A percentile compares a stretch with the other conserved stretches of the same genome.
Evolutionary conservation across 208 protist species (phyloP).

Genomic region (Acanthamoeba triangularis): DNA sequence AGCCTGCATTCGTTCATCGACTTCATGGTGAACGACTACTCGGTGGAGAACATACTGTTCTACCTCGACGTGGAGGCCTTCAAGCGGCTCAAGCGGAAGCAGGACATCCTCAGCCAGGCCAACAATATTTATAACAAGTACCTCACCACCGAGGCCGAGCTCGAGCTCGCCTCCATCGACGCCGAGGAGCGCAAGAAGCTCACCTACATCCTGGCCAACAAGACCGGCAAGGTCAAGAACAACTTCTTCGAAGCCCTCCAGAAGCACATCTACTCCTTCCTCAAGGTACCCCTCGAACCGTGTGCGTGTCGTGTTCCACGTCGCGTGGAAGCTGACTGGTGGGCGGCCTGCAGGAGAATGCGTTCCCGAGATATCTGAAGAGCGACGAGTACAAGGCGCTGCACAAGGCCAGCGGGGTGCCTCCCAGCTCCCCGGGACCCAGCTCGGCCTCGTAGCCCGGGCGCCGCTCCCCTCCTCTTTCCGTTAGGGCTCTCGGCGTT

Average conservation of each 20-base stretch:
- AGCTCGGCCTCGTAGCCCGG: neutral
- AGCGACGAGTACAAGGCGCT: neutral
- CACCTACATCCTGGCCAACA: conserved; percentile 60
- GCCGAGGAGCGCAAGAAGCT: conserved; percentile 65
- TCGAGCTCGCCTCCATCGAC: conserved; percentile 29
- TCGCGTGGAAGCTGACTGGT: neutral
- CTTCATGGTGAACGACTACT: conserved; percentile 1
- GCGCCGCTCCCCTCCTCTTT: neutral
- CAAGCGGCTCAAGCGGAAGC: conserved; percentile 66
- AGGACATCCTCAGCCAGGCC: conserved; percentile 60
- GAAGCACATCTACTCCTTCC: conserved; percentile 27
- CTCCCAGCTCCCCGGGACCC: too few species aligned
- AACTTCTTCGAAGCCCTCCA: conserved; percentile 51
- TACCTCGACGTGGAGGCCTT: conserved; percentile 59
- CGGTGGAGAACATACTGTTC: conserved; percentile 61
- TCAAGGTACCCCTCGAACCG: neutral
- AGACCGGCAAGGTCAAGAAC: conserved; percentile 64
- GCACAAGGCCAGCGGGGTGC: neutral
- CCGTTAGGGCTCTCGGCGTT: neutral
- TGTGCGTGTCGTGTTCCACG: neutral
- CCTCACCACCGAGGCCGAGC: conserved; percentile 57
- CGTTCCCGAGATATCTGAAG: neutral
- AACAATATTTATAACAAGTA: conserved; percentile 67
- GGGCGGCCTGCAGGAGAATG: neutral
- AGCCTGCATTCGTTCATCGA: conserved; percentile 21